Percentiles rank a stretch among this genome's conserved stretches.
Conservation (phyloP, 306 rosid species). For the Prunus fruticosa region DNA sequence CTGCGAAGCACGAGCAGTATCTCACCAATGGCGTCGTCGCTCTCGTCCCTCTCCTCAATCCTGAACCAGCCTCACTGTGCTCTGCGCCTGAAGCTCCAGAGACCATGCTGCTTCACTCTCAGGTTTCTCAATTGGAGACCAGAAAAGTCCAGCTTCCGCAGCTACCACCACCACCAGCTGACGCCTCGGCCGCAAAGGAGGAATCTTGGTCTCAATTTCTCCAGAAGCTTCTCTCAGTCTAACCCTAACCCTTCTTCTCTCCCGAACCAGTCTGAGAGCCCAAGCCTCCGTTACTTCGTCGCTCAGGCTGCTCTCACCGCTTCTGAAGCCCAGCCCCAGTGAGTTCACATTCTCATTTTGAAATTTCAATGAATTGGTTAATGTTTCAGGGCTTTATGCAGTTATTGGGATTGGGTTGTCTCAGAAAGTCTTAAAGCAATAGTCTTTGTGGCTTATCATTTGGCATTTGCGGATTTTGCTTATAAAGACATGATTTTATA, state of each 20-base stretch:
- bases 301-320: constrained; percentile 55
- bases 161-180: constrained; percentile 26
- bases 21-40: constrained; percentile 43
- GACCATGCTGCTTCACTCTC: constrained; percentile 38
- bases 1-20: neutral
- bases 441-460: neutral
- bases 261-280: constrained; percentile 24
- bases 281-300: constrained; percentile 44
- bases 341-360: constrained; percentile 9
- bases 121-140: constrained; percentile 25
- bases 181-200: constrained; percentile 15
- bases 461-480: neutral
- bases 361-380: neutral
- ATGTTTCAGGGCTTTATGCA: neutral
- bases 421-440: neutral
- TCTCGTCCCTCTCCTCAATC: constrained; percentile 50
- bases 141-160: constrained; percentile 15
- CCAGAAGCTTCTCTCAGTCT: constrained; percentile 45
- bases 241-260: neutral
- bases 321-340: constrained; percentile 53
- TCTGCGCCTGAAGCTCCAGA: constrained; percentile 45
- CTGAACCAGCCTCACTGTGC: constrained; percentile 49
- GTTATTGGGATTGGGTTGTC: neutral
- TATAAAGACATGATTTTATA: neutral
- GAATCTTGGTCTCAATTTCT: constrained; percentile 9